Evolutionary conservation across 306 rosid genomes (phyloP).

Genomic region (Inga laurina): DNA sequence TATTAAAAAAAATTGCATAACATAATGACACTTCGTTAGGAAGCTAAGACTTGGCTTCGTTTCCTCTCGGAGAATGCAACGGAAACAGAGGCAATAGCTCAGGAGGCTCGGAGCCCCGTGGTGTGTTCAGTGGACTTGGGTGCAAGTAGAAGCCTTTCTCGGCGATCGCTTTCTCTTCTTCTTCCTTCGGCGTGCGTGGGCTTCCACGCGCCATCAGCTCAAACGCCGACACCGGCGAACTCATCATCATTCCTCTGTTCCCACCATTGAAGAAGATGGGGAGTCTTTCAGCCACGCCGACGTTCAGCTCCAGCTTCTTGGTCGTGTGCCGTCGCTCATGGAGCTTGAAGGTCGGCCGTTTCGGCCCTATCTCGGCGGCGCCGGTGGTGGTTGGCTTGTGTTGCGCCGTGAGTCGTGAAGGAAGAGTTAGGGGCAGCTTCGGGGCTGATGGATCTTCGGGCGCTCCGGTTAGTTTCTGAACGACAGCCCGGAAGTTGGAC

Average conservation of each 20-base stretch:
- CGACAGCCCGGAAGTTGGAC: constrained; percentile 75
- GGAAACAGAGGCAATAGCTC: constrained; percentile 78
- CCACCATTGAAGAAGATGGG: constrained; percentile 22
- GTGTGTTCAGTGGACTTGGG: constrained; percentile 61
- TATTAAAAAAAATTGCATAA: background rate
- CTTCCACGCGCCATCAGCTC: constrained; percentile 70
- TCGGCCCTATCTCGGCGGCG: constrained; percentile 46
- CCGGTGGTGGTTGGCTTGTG: constrained; percentile 33
- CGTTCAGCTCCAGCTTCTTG: constrained; percentile 67
- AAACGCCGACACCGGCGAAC: constrained; percentile 81
- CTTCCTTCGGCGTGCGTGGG: constrained; percentile 59
- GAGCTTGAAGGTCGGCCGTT: constrained; percentile 68
- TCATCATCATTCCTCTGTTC: constrained; percentile 31
- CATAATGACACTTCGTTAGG: background rate
- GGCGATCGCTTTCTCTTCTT: constrained; percentile 64
- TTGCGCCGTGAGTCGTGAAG: constrained; percentile 47
- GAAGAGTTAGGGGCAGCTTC: constrained; percentile 68
- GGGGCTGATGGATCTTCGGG: constrained; percentile 58
- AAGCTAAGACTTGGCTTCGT: constrained; percentile 18
- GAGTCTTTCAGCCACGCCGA: constrained; percentile 32
- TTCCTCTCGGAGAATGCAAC: constrained; percentile 63
- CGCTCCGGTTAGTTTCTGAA: constrained; percentile 88
- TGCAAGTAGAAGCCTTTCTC: constrained; percentile 81
- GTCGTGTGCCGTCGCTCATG: constrained; percentile 75
- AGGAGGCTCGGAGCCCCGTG: constrained; percentile 70